A percentile compares a stretch with the other conserved stretches of the same genome.
Conservation (phyloP, 2,329 filamentous ascomycete species). For the Chrysoporthe cubensis region DNA sequence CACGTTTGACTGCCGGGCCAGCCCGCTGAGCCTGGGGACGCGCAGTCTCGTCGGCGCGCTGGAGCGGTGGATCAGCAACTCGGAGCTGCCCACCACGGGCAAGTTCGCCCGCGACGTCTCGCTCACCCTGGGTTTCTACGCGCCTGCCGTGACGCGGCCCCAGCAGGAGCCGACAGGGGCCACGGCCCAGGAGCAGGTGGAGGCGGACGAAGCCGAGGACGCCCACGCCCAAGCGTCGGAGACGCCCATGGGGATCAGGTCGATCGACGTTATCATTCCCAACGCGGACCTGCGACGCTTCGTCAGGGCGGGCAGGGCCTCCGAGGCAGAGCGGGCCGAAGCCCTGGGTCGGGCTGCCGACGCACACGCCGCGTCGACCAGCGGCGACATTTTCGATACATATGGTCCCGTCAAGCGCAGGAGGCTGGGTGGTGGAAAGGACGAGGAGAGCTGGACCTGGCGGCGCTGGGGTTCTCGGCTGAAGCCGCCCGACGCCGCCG, state of each 20-base stretch:
- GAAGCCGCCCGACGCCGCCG: background rate
- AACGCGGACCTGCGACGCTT: slow-evolving; percentile 53
- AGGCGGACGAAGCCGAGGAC: slow-evolving; percentile 24
- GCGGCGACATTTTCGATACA: background rate
- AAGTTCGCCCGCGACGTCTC: slow-evolving; percentile 50
- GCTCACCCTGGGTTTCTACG: slow-evolving; percentile 55
- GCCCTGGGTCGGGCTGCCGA: slow-evolving; percentile 30
- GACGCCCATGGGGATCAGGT: slow-evolving; percentile 41
- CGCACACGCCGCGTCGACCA: slow-evolving; percentile 36
- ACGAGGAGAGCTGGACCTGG: slow-evolving; percentile 60
- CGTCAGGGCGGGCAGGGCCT: slow-evolving; percentile 43
- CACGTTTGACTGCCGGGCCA: slow-evolving; percentile 61
- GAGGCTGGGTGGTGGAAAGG: slow-evolving; percentile 50
- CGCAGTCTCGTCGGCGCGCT: slow-evolving; percentile 52
- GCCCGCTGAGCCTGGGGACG: slow-evolving; percentile 53
- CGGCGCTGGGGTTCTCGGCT: slow-evolving; percentile 31
- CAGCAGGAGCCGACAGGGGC: slow-evolving; percentile 2
- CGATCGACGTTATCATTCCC: slow-evolving; percentile 57
- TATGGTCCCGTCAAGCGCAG: slow-evolving; percentile 42
- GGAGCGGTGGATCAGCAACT: slow-evolving; percentile 55
- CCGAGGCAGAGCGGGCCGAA: slow-evolving; percentile 18
- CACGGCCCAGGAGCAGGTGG: slow-evolving; percentile 7
- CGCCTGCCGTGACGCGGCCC: slow-evolving; percentile 35
- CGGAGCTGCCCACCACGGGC: slow-evolving; percentile 40
- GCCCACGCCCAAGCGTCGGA: background rate